Evolutionary conservation across 1,284 basidiomycete species (phyloP).

Genomic region (Waitea zeae): DNA sequence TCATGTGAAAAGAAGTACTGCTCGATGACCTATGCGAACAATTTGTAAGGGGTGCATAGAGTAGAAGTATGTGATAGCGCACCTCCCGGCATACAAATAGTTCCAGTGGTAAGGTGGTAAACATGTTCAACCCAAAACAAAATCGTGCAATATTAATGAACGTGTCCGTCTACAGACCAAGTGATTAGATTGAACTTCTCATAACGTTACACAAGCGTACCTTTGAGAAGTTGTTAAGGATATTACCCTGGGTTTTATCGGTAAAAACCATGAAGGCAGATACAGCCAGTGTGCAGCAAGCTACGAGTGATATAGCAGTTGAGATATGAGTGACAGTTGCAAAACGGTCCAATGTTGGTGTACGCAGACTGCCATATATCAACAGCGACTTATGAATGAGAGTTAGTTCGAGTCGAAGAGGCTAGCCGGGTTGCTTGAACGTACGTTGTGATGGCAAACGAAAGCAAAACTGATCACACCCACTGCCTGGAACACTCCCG

Average conservation of each 20-base stretch:
- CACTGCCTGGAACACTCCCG: conserved; percentile 80
- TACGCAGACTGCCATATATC: conserved; percentile 87
- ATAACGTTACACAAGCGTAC: conserved; percentile 16
- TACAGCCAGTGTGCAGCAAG: conserved; percentile 75
- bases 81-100: conserved; percentile 91
- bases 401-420: too few species aligned
- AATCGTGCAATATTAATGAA: conserved; percentile 89
- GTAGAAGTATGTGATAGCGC: conserved; percentile 5
- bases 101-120: conserved; percentile 87
- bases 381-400: too few species aligned
- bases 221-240: conserved; percentile 79
- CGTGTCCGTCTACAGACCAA: conserved; percentile 42
- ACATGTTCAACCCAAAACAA: conserved; percentile 97
- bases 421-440: too few species aligned
- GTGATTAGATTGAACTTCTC: neutral
- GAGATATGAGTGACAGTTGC: conserved; percentile 87
- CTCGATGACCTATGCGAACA: conserved; percentile 55
- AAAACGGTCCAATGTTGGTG: conserved; percentile 91
- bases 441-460: conserved; percentile 90
- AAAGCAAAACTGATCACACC: conserved; percentile 94
- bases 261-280: conserved; percentile 91
- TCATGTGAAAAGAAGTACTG: conserved; percentile 85
- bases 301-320: conserved; percentile 64
- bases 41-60: neutral
- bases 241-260: conserved; percentile 86